Base-by-base conservation (phyloP, 192 early-diverging fungal genomes). In the Podila clonocystis region DNA sequence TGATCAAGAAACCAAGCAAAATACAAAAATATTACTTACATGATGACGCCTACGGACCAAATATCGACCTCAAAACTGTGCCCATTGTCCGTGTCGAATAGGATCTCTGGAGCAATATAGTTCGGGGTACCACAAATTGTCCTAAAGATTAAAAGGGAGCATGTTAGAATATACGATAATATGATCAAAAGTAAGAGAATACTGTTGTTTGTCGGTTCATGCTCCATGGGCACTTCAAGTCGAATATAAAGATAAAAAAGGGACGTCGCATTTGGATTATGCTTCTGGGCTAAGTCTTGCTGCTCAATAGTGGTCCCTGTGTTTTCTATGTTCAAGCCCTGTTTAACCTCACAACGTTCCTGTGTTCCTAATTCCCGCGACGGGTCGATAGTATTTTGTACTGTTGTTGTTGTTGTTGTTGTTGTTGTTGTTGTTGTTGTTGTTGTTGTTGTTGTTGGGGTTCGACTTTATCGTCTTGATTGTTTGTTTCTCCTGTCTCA, bases 111-210 rank as follows among this genome's bases (percentile, higher is more conserved):
- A 2, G 98, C 98, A 73, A 99, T 93, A 75, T 98, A 99, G 68
- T 98, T 98, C 4, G 97, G 98, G 9, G 98, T 99, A 15, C 98
- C 98, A 66, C 97, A 93, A 70, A 98, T 95, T 3, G 97, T 96
- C 70, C 93, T 95, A 69, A 11, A 17, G 0, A 17, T 55, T 9
- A 45, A 45, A 45, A 45, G 41, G 41, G 41, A 9, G 41, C 15
- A 15, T 17, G 15, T 45, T 55, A 55, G 26, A 26, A 55, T 50
- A 22, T 22, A n/a, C n/a, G 0, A 1, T 24, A 1, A 55, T 24
- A 55, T 0, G 20, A 55, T 55, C 24, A 26, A 55, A 55, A 55
- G 19, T 4, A 55, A 4, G 9, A 55, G 1, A 20, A 7, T n/a
- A 55, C n/a, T 20, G 19, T 55, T 12, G 52, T 3, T 6, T 41